A percentile compares a stretch with the other conserved stretches of the same genome.
Evolutionary conservation across 192 early-diverging fungal species (phyloP).

Genomic region (Coemansia sp.): DNA sequence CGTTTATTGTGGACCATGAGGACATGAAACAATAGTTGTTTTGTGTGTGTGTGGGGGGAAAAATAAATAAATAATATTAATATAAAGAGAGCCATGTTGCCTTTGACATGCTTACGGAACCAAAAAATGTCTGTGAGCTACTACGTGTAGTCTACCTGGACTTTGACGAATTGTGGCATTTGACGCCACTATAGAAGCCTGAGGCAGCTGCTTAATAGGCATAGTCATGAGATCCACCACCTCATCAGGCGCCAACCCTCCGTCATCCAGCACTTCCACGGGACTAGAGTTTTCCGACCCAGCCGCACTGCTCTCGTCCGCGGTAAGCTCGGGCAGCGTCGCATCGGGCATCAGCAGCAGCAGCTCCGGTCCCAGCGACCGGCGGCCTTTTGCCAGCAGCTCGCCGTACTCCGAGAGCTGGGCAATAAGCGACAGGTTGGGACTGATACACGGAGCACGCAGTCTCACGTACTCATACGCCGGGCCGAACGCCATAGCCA

Average conservation of each 20-base stretch:
- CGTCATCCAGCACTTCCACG: background rate
- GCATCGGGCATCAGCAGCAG: background rate
- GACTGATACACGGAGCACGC: conserved; percentile 70
- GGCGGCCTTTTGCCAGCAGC: background rate
- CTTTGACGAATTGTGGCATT: background rate
- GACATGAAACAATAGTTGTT: background rate
- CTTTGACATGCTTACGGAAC: conserved; percentile 4
- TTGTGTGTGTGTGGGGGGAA: background rate
- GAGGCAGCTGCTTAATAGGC: background rate
- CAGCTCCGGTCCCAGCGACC: background rate
- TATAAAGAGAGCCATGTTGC: background rate
- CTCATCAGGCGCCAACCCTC: background rate
- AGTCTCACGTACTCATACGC: conserved; percentile 79
- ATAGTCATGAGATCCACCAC: background rate
- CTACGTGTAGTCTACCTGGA: background rate
- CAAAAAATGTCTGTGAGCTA: conserved; percentile 14
- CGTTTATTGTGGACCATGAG: background rate
- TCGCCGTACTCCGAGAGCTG: conserved; percentile 73
- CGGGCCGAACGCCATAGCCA: conserved; percentile 54
- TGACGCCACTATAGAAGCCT: background rate
- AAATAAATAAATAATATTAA: conserved; percentile 2
- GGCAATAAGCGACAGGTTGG: conserved; percentile 77
- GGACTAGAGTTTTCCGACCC: conserved; percentile 29
- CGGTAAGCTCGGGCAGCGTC: background rate
- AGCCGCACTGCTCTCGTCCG: conserved; percentile 11